Evolutionary conservation across 768 basidiomycete species (phyloP).

Genomic region (Mycena capillaripes): DNA sequence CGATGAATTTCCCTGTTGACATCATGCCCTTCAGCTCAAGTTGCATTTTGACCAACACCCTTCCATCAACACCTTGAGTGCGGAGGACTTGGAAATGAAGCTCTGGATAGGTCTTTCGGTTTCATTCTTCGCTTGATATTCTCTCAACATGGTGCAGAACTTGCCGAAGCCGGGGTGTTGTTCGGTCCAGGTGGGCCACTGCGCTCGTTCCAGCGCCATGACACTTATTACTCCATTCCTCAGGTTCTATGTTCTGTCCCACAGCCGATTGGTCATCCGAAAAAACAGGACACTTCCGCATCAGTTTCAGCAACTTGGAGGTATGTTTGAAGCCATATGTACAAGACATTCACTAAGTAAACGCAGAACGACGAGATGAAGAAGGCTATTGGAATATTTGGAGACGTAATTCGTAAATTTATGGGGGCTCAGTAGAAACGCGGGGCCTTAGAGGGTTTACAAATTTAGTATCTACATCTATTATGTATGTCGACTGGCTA

Average conservation of each 20-base stretch:
- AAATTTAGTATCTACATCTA: constrained; percentile 2
- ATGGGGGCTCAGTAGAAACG: constrained; percentile 44
- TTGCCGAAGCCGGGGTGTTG: constrained; percentile 75
- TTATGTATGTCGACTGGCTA: background rate
- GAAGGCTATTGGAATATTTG: constrained; percentile 63
- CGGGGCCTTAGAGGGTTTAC: background rate
- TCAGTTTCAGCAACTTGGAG: constrained; percentile 69
- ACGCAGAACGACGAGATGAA: constrained; percentile 55
- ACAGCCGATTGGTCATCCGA: constrained; percentile 32
- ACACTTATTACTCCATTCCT: background rate
- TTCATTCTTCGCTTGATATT: background rate
- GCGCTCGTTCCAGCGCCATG: background rate
- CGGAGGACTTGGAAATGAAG: constrained; percentile 65
- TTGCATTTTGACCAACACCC: constrained; percentile 74
- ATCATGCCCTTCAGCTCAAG: constrained; percentile 58
- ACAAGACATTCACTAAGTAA: background rate
- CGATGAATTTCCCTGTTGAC: constrained; percentile 16
- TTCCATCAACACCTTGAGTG: constrained; percentile 50
- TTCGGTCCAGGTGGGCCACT: constrained; percentile 70
- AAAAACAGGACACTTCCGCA: constrained; percentile 63
- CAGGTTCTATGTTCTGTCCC: constrained; percentile 61
- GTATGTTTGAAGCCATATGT: constrained; percentile 47
- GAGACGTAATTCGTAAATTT: constrained; percentile 59
- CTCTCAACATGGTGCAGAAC: constrained; percentile 38
- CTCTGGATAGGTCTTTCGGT: constrained; percentile 60